Base-by-base conservation (phyloP, 2,329 filamentous ascomycete genomes). In the Westerdykella aurantiaca region DNA sequence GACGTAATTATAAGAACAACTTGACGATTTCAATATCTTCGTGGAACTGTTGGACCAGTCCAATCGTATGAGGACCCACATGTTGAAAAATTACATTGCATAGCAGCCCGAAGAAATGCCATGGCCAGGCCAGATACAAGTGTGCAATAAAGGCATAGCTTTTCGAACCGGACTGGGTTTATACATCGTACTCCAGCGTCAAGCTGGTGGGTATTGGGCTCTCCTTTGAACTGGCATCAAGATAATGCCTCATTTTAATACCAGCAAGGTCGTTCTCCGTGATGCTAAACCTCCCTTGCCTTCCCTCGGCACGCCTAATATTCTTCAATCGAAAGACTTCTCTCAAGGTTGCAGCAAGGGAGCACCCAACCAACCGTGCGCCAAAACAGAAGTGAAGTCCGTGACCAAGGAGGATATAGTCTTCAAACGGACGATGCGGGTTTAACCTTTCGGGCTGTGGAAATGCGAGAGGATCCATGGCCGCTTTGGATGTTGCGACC, bases 211-310 rank as follows among this genome's bases (percentile, higher is more conserved):
- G 69, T 38, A 72, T 70, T 0, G 72, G 71, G 12, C 61, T 67
- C 57, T 77, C 74, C 45, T 64, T 70, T 9, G 73, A 63, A 52
- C 67, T 73, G 6, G 61, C 63, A 63, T 77, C 74, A 35, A 78
- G 56, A 50, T 76, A 78, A 41, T 69, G 60, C 54, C 68, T 68
- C 64, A 75, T 70, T 40, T 68, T 69, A 2, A 76, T 65, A 2
- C 73, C 74, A 6, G 69, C 73, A 52, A 77, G 56, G 14, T 73
- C 62, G 41, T 72, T 66, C 46, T 75, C 68, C 0, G 72, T 67
- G 10, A 65, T 63, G 2, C 58, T 64, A 41, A 78, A 75, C 1
- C 45, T 46, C 2, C 62, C 62, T 45, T 60, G 57, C 31, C 54
- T 58, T 6, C 62, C 61, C 11, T 60, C 58, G 13, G 60, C 61